A percentile compares a stretch with the other conserved stretches of the same genome.
Evolutionary conservation across 2,329 filamentous ascomycete genomes (phyloP).

Genomic region (Coniochaeta prunicola): DNA sequence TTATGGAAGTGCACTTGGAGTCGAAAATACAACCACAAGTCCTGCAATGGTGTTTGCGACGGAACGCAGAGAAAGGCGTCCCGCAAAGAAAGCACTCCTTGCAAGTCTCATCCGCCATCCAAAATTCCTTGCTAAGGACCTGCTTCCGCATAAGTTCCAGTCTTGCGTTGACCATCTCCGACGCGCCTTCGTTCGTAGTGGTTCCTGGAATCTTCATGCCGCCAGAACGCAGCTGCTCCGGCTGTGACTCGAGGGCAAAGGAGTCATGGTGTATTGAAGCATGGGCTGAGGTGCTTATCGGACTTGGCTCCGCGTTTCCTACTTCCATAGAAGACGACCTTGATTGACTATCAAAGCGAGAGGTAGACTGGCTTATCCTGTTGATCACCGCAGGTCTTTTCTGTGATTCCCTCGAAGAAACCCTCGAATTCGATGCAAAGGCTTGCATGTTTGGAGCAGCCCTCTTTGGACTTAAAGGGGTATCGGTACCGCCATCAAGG

Average conservation of each 20-base stretch:
- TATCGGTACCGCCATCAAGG: slow-evolving; percentile 36
- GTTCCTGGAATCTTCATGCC: slow-evolving; percentile 46
- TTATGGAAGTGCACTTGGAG: slow-evolving; percentile 88
- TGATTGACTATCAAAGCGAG: slow-evolving; percentile 36
- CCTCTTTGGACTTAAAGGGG: slow-evolving; percentile 35
- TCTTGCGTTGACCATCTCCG: slow-evolving; percentile 52
- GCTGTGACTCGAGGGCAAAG: slow-evolving; percentile 39
- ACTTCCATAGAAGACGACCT: slow-evolving; percentile 53
- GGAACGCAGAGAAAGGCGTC: slow-evolving; percentile 84
- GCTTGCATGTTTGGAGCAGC: slow-evolving; percentile 20
- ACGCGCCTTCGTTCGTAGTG: slow-evolving; percentile 46
- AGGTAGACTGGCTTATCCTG: slow-evolving; percentile 42
- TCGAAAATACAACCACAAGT: slow-evolving; percentile 98
- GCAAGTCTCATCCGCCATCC: slow-evolving; percentile 98
- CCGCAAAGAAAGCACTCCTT: slow-evolving; percentile 95
- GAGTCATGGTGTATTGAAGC: slow-evolving; percentile 51
- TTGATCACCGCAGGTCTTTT: slow-evolving; percentile 46
- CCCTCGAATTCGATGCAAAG: slow-evolving; percentile 17
- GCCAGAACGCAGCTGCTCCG: slow-evolving; percentile 37
- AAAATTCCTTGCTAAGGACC: slow-evolving; percentile 89
- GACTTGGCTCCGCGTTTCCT: slow-evolving; percentile 48
- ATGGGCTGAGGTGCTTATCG: slow-evolving; percentile 51
- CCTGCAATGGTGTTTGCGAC: slow-evolving; percentile 93
- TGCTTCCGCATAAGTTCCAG: slow-evolving; percentile 73
- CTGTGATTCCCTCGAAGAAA: slow-evolving; percentile 25